Conservation (phyloP, 1,139 yeast species). For the Pneumocystis oryctolagi region DNA sequence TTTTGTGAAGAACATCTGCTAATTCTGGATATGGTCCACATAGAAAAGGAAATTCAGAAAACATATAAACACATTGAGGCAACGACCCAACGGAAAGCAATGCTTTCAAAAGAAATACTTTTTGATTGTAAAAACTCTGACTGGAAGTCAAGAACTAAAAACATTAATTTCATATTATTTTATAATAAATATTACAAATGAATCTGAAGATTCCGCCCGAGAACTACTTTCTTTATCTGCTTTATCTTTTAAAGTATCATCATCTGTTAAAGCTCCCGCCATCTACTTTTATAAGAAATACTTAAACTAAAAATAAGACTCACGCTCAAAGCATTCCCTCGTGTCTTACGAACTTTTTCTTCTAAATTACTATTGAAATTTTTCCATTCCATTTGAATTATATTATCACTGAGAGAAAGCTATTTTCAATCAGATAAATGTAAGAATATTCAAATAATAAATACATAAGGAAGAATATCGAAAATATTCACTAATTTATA, state of each 20-base stretch:
- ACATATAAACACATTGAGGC: slow-evolving; percentile 46
- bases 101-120: slow-evolving; percentile 35
- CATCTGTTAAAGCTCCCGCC: slow-evolving; percentile 32
- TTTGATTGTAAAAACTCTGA: slow-evolving; percentile 18
- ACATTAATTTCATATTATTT: not conserved
- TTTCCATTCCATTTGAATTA: slow-evolving; percentile 31
- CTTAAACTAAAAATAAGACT: slow-evolving; percentile 36
- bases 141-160: not conserved
- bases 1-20: slow-evolving; percentile 33
- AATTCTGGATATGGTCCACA: slow-evolving; percentile 42
- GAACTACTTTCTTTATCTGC: slow-evolving; percentile 2
- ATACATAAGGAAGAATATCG: slow-evolving; percentile 41
- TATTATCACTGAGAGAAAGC: slow-evolving; percentile 30
- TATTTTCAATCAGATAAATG: not conserved
- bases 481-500: slow-evolving; percentile 56
- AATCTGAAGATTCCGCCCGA: not conserved
- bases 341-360: slow-evolving; percentile 48
- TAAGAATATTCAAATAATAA: not conserved
- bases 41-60: slow-evolving; percentile 49
- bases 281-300: slow-evolving; percentile 37
- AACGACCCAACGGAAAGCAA: slow-evolving; percentile 50
- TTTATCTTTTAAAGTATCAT: not conserved
- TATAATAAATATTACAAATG: not conserved
- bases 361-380: slow-evolving; percentile 39
- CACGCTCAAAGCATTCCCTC: slow-evolving; percentile 67